phyloP scores from a whole-genome alignment of 306 rosid genomes.

The Dryas drummondii region DNA sequence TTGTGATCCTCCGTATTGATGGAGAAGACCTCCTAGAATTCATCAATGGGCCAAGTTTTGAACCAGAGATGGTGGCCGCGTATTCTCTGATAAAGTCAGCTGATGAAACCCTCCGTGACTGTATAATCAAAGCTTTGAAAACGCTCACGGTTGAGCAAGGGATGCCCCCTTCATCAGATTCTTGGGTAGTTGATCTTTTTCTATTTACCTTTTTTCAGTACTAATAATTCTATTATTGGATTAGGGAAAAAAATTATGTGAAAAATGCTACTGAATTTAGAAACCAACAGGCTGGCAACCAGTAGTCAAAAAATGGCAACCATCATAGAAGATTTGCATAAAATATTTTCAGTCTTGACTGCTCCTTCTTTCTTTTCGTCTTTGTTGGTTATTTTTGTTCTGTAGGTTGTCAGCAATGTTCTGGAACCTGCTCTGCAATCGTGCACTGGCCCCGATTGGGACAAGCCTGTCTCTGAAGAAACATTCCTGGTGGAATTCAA shows the following conservation, averaged over 20 bases:
- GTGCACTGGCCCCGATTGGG: constrained; percentile 40
- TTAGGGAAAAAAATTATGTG: background rate
- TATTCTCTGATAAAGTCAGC: constrained; percentile 51
- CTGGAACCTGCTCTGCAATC: constrained; percentile 66
- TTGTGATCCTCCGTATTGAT: constrained; percentile 87
- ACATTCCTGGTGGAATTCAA: constrained; percentile 72
- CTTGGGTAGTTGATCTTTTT: constrained; percentile 62
- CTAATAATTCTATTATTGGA: background rate
- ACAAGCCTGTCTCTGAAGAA: constrained; percentile 58
- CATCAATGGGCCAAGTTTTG: constrained; percentile 59
- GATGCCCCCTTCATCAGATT: constrained; percentile 84
- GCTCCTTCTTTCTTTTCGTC: background rate
- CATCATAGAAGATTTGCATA: background rate
- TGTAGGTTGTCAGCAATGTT: constrained; percentile 62
- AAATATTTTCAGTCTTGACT: background rate
- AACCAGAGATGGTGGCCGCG: constrained; percentile 58
- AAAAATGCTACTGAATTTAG: background rate
- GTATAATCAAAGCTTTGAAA: constrained; percentile 60
- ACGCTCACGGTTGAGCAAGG: constrained; percentile 89
- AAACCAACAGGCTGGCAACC: background rate
- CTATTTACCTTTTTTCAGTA: background rate
- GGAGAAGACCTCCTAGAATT: constrained; percentile 93
- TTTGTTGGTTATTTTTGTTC: constrained; percentile 4
- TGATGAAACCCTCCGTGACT: constrained; percentile 46
- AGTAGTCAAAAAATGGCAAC: background rate